These are phyloP conservation scores for Fusarium foetens DNA, from an alignment of 2,329 filamentous ascomycete species.

Conservation along the genomic window DNA sequence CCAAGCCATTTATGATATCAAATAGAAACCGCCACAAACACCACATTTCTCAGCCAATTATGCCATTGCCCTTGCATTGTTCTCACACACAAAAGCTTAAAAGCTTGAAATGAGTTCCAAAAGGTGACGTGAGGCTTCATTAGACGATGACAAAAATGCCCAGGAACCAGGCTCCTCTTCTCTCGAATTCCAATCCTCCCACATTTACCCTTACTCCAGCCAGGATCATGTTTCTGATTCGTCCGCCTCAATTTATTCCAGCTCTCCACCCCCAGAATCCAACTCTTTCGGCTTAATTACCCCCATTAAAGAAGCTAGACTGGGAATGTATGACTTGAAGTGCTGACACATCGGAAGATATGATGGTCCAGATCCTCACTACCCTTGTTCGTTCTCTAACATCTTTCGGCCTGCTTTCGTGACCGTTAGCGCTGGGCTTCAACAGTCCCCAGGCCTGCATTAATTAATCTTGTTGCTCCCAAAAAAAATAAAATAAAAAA, in stretches of 20 bases:
- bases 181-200: neutral
- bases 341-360: constrained; percentile 32
- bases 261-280: constrained; percentile 9
- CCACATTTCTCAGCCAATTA: neutral
- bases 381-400: neutral
- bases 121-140: neutral
- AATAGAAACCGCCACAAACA: constrained; percentile 25
- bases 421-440: neutral
- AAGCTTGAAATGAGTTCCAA: neutral
- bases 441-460: neutral
- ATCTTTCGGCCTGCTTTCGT: constrained; percentile 20
- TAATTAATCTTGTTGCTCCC: neutral
- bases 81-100: neutral
- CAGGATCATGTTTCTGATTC: constrained; percentile 24
- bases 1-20: constrained; percentile 12
- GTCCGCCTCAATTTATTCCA: constrained; percentile 7
- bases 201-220: neutral
- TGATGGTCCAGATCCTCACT: neutral
- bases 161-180: neutral
- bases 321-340: constrained; percentile 20
- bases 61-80: neutral
- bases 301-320: neutral
- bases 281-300: constrained; percentile 1
- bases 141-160: neutral
- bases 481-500: neutral